These are phyloP conservation scores for Xylaria acuta DNA, from an alignment of 495 filamentous ascomycete genomes.

Conservation along the genomic window DNA sequence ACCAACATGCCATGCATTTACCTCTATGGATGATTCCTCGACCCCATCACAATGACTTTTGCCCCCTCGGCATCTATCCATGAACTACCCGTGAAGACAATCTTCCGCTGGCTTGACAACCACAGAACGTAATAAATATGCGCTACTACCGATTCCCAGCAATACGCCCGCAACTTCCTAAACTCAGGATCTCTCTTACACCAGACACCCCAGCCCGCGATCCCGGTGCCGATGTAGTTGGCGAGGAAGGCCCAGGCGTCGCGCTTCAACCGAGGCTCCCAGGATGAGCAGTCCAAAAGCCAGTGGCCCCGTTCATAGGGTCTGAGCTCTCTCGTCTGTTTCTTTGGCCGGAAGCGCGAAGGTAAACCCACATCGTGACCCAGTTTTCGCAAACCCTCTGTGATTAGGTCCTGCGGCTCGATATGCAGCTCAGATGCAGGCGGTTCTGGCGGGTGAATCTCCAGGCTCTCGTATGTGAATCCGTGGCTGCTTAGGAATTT, in stretches of 20 bases:
- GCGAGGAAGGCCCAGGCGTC: slow-evolving; percentile 68
- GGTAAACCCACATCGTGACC: slow-evolving; percentile 56
- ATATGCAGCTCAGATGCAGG: slow-evolving; percentile 33
- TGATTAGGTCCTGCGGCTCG: slow-evolving; percentile 49
- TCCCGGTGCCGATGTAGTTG: slow-evolving; percentile 61
- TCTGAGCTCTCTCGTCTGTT: slow-evolving; percentile 56
- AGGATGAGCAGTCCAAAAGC: slow-evolving; percentile 59
- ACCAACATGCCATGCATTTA: not conserved
- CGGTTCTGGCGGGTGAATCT: slow-evolving; percentile 47
- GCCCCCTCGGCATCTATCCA: slow-evolving; percentile 67
- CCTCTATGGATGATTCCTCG: slow-evolving; percentile 19
- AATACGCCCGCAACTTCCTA: slow-evolving; percentile 59
- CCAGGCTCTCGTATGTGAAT: slow-evolving; percentile 40
- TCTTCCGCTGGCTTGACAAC: slow-evolving; percentile 63
- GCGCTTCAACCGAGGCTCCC: slow-evolving; percentile 45
- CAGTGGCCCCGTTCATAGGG: slow-evolving; percentile 73
- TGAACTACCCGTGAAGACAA: slow-evolving; percentile 56
- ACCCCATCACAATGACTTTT: slow-evolving; percentile 52
- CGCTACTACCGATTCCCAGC: slow-evolving; percentile 67
- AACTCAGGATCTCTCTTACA: slow-evolving; percentile 47
- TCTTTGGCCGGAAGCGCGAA: slow-evolving; percentile 58
- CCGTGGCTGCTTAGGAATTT: slow-evolving; percentile 33
- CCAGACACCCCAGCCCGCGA: slow-evolving; percentile 73
- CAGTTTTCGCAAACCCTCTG: slow-evolving; percentile 60
- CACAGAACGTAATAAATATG: slow-evolving; percentile 72